A percentile compares a stretch with the other conserved stretches of the same genome.
Conservation (phyloP, 2,329 filamentous ascomycete genomes). For the Neonectria hederae region DNA sequence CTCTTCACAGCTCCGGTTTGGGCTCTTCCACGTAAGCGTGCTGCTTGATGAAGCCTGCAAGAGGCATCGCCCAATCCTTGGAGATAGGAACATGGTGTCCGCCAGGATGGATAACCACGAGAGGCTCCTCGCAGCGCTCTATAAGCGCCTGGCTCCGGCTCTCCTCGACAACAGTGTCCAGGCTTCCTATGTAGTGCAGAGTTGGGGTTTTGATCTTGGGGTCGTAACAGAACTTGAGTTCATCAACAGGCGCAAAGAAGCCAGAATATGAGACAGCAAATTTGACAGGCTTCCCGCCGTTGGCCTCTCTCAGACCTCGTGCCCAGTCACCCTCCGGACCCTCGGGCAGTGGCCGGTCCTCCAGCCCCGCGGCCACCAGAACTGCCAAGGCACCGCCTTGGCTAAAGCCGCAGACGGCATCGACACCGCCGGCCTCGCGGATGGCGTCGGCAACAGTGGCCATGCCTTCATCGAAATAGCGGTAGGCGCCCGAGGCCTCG, state of each 20-base stretch:
- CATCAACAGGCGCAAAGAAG: conserved; percentile 71
- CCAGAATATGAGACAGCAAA: conserved; percentile 83
- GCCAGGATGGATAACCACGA: conserved; percentile 78
- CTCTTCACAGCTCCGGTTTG: conserved; percentile 38
- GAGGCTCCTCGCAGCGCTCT: conserved; percentile 66
- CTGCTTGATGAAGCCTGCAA: conserved; percentile 74
- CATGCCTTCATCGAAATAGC: conserved; percentile 75
- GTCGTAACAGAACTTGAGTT: conserved; percentile 73
- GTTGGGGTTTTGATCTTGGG: conserved; percentile 80
- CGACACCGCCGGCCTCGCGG: conserved; percentile 71
- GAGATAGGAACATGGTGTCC: conserved; percentile 89
- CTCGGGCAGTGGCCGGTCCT: conserved; percentile 53
- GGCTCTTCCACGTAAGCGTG: conserved; percentile 43
- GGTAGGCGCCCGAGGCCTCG: conserved; percentile 70
- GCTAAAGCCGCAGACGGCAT: conserved; percentile 83
- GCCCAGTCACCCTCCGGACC: conserved; percentile 53
- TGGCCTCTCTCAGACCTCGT: conserved; percentile 57
- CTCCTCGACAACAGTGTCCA: conserved; percentile 92
- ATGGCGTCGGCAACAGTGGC: conserved; percentile 69
- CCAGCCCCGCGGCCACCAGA: conserved; percentile 77
- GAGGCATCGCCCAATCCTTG: conserved; percentile 80
- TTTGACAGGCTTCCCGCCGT: conserved; percentile 60
- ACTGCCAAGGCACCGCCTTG: conserved; percentile 80
- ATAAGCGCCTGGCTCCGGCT: conserved; percentile 72
- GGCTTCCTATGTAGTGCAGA: conserved; percentile 81